These are phyloP conservation scores for Globisporangium middletonii DNA, from an alignment of 352 stramenopile species.

Conservation along the genomic window DNA sequence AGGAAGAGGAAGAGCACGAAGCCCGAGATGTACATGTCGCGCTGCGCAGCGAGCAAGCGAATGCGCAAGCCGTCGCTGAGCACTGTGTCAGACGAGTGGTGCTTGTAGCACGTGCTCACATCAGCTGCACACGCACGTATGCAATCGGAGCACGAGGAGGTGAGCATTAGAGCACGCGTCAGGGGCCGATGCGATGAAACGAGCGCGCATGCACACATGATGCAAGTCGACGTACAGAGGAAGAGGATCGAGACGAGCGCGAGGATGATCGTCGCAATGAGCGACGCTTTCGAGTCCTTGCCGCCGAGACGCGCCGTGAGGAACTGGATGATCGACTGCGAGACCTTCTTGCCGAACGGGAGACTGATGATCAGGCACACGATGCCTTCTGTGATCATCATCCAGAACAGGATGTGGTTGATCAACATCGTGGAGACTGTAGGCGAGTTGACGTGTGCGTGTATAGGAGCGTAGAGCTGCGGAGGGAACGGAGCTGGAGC, in stretches of 20 bases:
- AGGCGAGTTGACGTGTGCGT: neutral
- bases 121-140: conserved; percentile 16
- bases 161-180: no score
- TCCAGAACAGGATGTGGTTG: conserved; percentile 50
- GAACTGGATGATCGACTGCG: conserved; percentile 56
- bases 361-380: conserved; percentile 47
- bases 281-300: conserved; percentile 37
- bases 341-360: conserved; percentile 53
- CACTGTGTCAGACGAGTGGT: conserved; percentile 46
- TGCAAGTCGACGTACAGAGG: conserved; percentile 39
- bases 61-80: conserved; percentile 77
- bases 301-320: conserved; percentile 33
- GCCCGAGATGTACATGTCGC: conserved; percentile 86
- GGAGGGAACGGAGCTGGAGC: neutral
- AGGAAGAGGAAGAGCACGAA: conserved; percentile 83
- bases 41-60: conserved; percentile 64
- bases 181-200: no score
- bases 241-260: conserved; percentile 65
- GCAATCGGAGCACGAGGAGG: neutral
- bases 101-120: conserved; percentile 63
- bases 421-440: conserved; percentile 17
- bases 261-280: conserved; percentile 44
- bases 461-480: neutral
- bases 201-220: neutral
- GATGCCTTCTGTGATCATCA: conserved; percentile 41